phyloP scores from a whole-genome alignment of 2,329 filamentous ascomycete genomes.

The Eurotiales sp. region DNA sequence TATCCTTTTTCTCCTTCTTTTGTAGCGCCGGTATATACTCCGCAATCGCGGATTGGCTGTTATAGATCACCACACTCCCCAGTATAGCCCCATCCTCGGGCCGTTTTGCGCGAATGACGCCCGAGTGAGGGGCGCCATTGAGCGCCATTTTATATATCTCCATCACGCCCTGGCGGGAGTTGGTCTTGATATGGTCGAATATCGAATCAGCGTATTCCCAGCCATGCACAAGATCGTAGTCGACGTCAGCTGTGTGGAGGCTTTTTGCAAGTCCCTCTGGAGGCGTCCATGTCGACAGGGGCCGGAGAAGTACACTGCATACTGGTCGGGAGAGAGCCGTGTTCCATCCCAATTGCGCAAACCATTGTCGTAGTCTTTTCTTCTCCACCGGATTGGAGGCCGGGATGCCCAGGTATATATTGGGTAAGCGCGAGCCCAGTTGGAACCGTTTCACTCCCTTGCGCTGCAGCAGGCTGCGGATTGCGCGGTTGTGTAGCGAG shows the following conservation, averaged over 20 bases:
- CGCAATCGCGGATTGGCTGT: constrained; percentile 63
- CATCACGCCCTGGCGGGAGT: constrained; percentile 71
- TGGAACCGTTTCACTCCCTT: constrained; percentile 74
- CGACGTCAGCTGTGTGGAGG: constrained; percentile 67
- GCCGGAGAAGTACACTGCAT: constrained; percentile 69
- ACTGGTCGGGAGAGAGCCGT: constrained; percentile 60
- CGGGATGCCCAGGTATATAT: constrained; percentile 82
- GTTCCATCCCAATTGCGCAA: constrained; percentile 87
- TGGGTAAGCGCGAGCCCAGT: constrained; percentile 74
- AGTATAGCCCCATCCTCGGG: constrained; percentile 64
- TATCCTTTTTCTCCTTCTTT: constrained; percentile 49
- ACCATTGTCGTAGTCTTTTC: constrained; percentile 70
- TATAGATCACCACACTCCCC: constrained; percentile 77
- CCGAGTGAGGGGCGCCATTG: constrained; percentile 66
- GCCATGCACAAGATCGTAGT: constrained; percentile 80
- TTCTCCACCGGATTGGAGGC: constrained; percentile 59
- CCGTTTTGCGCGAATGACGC: constrained; percentile 77
- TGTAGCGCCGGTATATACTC: constrained; percentile 67
- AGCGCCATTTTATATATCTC: constrained; percentile 78
- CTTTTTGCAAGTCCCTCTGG: constrained; percentile 73
- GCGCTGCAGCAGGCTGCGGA: constrained; percentile 69
- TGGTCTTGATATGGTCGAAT: constrained; percentile 68
- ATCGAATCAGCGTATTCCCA: constrained; percentile 71
- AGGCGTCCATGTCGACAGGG: constrained; percentile 68
- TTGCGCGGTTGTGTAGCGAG: constrained; percentile 80